Percentiles rank a stretch among this genome's conserved stretches.
phyloP scores from a whole-genome alignment of 2,329 filamentous ascomycete genomes.

The Penicillium aurantiogriseum region DNA sequence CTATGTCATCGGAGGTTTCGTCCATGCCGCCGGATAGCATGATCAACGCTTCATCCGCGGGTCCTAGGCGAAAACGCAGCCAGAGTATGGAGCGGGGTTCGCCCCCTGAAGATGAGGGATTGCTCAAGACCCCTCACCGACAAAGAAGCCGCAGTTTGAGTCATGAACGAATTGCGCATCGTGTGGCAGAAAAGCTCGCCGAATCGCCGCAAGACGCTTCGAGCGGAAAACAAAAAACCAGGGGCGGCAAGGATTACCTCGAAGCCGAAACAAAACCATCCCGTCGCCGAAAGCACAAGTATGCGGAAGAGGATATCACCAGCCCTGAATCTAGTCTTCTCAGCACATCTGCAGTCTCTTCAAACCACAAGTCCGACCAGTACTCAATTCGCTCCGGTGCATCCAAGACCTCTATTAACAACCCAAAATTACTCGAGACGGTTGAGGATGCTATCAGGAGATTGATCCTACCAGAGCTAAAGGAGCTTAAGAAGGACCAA shows the following conservation, averaged over 20 bases:
- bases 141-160: conserved; percentile 63
- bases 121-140: conserved; percentile 59
- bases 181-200: conserved; percentile 66
- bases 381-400: conserved; percentile 60
- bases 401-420: conserved; percentile 77
- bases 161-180: conserved; percentile 65
- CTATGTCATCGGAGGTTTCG: conserved; percentile 80
- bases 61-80: conserved; percentile 50
- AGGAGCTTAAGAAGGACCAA: conserved; percentile 85
- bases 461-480: conserved; percentile 86
- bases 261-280: conserved; percentile 47
- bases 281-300: conserved; percentile 50
- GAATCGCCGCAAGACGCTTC: conserved; percentile 49
- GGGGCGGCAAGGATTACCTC: conserved; percentile 46
- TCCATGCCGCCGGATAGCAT: conserved; percentile 73
- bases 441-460: conserved; percentile 91
- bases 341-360: conserved; percentile 55
- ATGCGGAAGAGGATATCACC: conserved; percentile 53
- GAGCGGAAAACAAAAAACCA: conserved; percentile 43
- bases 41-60: conserved; percentile 55
- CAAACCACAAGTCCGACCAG: conserved; percentile 56
- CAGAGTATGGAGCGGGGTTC: conserved; percentile 49
- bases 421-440: conserved; percentile 83
- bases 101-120: conserved; percentile 39
- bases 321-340: conserved; percentile 63